phyloP scores from a whole-genome alignment of 2,329 filamentous ascomycete genomes.

The Myotisia sp. region DNA sequence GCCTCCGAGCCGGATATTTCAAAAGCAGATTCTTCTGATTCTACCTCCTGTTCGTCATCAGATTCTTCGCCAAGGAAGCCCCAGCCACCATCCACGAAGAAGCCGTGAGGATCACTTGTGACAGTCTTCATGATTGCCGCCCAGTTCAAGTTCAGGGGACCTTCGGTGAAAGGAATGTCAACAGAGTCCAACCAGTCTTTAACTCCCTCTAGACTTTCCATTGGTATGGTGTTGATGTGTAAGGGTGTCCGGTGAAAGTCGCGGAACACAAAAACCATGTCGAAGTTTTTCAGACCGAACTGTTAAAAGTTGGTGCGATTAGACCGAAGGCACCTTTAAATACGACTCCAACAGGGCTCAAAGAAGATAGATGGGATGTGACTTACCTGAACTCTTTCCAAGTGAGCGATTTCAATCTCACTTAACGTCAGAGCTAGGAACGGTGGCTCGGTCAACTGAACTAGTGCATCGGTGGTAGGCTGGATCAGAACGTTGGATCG shows the following conservation, averaged over 20 bases:
- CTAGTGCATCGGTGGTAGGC: constrained; percentile 89
- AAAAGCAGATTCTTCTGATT: constrained; percentile 81
- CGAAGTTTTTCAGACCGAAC: constrained; percentile 97
- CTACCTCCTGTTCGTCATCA: constrained; percentile 67
- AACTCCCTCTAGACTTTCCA: constrained; percentile 84
- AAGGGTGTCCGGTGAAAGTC: constrained; percentile 82
- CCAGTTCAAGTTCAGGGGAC: constrained; percentile 96
- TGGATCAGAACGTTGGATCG: constrained; percentile 91
- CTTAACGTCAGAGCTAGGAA: constrained; percentile 93
- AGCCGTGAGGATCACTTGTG: constrained; percentile 79
- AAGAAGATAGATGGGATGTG: constrained; percentile 1
- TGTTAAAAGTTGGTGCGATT: constrained; percentile 23
- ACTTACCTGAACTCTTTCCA: constrained; percentile 66
- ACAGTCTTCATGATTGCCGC: constrained; percentile 99
- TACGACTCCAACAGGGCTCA: too few relatives aligned
- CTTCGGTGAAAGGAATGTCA: constrained; percentile 87
- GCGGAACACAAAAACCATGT: constrained; percentile 96
- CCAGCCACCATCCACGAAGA: constrained; percentile 94
- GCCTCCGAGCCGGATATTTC: constrained; percentile 80
- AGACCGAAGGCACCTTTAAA: constrained; percentile 14
- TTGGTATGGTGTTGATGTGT: constrained; percentile 95
- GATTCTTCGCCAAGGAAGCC: constrained; percentile 77
- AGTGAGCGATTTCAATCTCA: constrained; percentile 89
- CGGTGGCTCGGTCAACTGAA: constrained; percentile 90
- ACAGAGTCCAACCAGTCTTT: constrained; percentile 97